Conservation (phyloP, 1,284 basidiomycete genomes). For the Apiotrichum veenhuisii region DNA sequence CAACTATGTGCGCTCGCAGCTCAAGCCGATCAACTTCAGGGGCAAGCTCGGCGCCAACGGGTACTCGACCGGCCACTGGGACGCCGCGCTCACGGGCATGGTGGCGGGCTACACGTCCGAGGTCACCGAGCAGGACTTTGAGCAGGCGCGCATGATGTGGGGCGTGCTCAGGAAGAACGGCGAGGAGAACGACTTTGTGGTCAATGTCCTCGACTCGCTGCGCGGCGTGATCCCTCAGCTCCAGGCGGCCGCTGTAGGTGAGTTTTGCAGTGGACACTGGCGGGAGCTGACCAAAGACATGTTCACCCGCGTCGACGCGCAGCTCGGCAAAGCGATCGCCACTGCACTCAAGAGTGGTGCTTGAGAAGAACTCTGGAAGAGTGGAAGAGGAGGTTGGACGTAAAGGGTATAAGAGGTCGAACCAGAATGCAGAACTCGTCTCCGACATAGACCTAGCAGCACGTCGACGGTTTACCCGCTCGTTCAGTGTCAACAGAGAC, state of each 20-base stretch:
- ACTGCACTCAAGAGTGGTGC: neutral
- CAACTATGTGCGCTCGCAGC: conserved; percentile 8
- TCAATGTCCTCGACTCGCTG: conserved; percentile 2
- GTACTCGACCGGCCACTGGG: conserved; percentile 9
- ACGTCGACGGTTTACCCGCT: too few relatives aligned
- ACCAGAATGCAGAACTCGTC: too few relatives aligned
- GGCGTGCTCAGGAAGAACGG: conserved; percentile 6
- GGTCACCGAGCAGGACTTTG: conserved; percentile 16
- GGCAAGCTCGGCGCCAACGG: conserved; percentile 63
- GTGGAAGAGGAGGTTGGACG: too few relatives aligned
- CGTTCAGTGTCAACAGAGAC: too few relatives aligned
- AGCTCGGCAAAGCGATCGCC: conserved; percentile 3
- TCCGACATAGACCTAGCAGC: too few relatives aligned
- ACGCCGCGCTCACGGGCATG: conserved; percentile 1
- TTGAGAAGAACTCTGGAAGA: too few relatives aligned
- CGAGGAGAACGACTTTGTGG: conserved; percentile 10
- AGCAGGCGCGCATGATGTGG: conserved; percentile 14
- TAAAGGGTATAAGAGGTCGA: too few relatives aligned
- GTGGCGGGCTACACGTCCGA: conserved; percentile 10
- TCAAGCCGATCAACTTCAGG: conserved; percentile 80
- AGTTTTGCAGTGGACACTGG: neutral
- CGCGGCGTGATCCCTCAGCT: neutral
- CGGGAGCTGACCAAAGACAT: conserved; percentile 5
- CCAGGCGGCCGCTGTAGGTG: neutral
- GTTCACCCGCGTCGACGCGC: conserved; percentile 8